phyloP scores from a whole-genome alignment of 495 filamentous ascomycete species.

The Daldinia concentrica region DNA sequence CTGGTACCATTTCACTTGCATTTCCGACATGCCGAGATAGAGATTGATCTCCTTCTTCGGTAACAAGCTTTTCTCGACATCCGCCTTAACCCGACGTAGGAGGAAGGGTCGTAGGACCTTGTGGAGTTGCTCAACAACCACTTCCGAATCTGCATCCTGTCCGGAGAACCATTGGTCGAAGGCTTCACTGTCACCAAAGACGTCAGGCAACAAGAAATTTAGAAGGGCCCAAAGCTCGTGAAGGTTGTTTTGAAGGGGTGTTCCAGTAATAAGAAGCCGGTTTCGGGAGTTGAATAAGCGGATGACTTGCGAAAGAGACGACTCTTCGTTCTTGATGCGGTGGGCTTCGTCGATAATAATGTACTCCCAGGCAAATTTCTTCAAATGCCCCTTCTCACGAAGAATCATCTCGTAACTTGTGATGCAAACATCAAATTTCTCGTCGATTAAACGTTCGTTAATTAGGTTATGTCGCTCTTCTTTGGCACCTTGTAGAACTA shows the following conservation, averaged over 20 bases:
- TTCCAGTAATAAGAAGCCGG: conserved; percentile 94
- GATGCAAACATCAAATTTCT: conserved; percentile 93
- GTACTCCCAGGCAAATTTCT: conserved; percentile 99
- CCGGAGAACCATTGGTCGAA: conserved; percentile 98
- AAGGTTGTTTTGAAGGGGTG: conserved; percentile 96
- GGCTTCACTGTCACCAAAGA: conserved; percentile 96
- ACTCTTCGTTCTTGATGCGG: conserved; percentile 99
- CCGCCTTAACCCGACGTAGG: conserved; percentile 94
- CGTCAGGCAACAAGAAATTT: conserved; percentile 96
- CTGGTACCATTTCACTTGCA: conserved; percentile 99
- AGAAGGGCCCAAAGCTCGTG: conserved; percentile 99
- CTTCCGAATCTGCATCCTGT: conserved; percentile 89
- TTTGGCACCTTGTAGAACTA: conserved; percentile 95
- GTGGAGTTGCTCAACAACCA: conserved; percentile 96
- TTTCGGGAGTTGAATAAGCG: conserved; percentile 97
- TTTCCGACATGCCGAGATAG: conserved; percentile 98
- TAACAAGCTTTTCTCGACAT: conserved; percentile 97
- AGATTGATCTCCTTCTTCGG: conserved; percentile 98
- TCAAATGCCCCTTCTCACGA: conserved; percentile 91
- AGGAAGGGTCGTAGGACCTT: conserved; percentile 93
- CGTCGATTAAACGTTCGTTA: conserved; percentile 86
- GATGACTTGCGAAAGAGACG: conserved; percentile 95
- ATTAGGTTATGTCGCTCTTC: conserved; percentile 91
- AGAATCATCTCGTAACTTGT: conserved; percentile 98
- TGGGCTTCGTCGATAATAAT: conserved; percentile 99